Conservation (phyloP, 1,139 yeast genomes). For the Blastobotrys proliferans region DNA sequence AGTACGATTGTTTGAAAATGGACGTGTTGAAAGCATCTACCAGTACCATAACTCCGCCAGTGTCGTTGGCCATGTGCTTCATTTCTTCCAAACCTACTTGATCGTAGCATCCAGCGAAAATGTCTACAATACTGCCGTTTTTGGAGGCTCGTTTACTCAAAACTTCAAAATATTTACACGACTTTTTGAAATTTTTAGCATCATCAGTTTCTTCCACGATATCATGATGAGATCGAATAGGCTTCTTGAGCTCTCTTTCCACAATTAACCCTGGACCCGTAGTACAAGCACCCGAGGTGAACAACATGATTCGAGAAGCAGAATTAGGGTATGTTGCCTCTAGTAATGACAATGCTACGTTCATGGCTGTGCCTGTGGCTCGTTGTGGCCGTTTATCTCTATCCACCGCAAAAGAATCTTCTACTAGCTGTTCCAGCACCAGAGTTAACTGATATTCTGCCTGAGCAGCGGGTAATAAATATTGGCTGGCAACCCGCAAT, state of each 20-base stretch:
- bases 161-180: constrained; percentile 72
- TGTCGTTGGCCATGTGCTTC: constrained; percentile 74
- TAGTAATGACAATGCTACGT: constrained; percentile 53
- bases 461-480: constrained; percentile 34
- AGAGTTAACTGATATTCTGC: constrained; percentile 55
- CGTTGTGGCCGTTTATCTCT: constrained; percentile 49
- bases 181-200: constrained; percentile 85
- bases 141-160: constrained; percentile 66
- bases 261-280: constrained; percentile 87
- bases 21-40: constrained; percentile 94
- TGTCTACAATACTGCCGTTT: constrained; percentile 78
- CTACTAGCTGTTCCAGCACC: constrained; percentile 49
- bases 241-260: constrained; percentile 79
- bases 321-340: constrained; percentile 45
- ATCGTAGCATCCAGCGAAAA: constrained; percentile 94
- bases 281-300: constrained; percentile 85
- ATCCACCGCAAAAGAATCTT: constrained; percentile 51
- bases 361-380: constrained; percentile 64
- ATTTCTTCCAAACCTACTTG: constrained; percentile 94
- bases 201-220: constrained; percentile 57
- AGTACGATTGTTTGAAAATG: constrained; percentile 85
- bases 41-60: constrained; percentile 85
- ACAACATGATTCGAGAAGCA: constrained; percentile 60
- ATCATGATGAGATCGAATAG: constrained; percentile 92
- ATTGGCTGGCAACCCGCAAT: constrained; percentile 25